Evolutionary conservation across 2,329 filamentous ascomycete genomes (phyloP).

Genomic region (Exserohilum turcica): DNA sequence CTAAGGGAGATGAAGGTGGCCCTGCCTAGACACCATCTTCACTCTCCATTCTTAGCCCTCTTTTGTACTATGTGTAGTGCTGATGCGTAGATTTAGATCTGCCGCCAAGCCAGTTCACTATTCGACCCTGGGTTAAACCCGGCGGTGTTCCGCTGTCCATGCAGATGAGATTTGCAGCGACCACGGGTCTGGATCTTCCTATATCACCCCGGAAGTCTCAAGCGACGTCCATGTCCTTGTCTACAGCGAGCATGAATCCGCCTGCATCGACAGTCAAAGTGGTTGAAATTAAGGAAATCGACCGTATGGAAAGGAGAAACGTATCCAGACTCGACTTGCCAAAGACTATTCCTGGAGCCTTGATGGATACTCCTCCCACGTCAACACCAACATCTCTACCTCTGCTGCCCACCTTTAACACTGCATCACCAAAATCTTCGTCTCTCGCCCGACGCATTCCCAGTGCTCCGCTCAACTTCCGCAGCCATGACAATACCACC

Average conservation of each 20-base stretch:
- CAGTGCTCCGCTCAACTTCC: conserved; percentile 7
- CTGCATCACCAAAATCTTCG: neutral
- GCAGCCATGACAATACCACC: conserved; percentile 16
- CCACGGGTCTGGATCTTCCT: conserved; percentile 8
- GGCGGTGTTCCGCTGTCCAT: conserved; percentile 25
- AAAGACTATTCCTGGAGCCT: neutral
- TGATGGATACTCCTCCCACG: neutral
- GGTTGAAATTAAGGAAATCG: conserved; percentile 9
- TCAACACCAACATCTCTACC: neutral
- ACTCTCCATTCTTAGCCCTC: conserved; percentile 18
- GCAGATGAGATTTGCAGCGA: conserved; percentile 16
- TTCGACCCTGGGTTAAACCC: conserved; percentile 38
- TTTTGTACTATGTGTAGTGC: conserved; percentile 19
- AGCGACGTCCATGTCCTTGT: neutral
- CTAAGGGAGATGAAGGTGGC: conserved; percentile 45
- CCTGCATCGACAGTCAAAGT: conserved; percentile 15
- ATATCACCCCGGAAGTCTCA: neutral
- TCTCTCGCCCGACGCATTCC: neutral
- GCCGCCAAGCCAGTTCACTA: conserved; percentile 25
- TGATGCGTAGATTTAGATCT: conserved; percentile 32
- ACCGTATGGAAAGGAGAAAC: neutral
- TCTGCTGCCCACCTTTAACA: neutral
- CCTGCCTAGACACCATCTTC: conserved; percentile 37
- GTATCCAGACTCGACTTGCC: neutral
- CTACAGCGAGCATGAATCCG: neutral